Base-by-base conservation (phyloP, 441 rosid species). In the Eutrema salsugineum region DNA sequence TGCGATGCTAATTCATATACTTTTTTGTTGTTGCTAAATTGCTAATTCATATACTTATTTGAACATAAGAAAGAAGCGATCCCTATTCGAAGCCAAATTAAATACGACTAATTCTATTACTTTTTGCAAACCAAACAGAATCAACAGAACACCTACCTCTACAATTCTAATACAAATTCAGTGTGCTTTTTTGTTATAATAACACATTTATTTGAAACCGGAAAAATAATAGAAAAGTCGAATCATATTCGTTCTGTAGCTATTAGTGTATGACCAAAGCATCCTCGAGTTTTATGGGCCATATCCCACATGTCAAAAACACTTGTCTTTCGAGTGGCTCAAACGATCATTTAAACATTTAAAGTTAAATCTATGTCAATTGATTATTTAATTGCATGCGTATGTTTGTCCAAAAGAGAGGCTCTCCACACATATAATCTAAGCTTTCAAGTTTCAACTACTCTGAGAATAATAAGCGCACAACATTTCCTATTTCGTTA, bases 261-360 rank as follows among this genome's bases (percentile, higher is more conserved):
- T 15, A 24, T 10, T 8, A 66, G 72, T 48, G 58, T 40, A 49
- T 36, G 61, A 57, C 47, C 8, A 33, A 30, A 48, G 77, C 72
- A 66, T 58, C 67, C 3, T 48, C 5, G 43, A 10, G 11, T 53
- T 48, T 24, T 65, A 64, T 17, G 61, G 67, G 67, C 67, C 61
- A 66, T 38, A 66, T 58, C 61, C 62, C 72, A 73, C 61, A 57
- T 58, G 72, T 19, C 2, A 17, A 35, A 72, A 66, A 24, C 24
- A 14, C 32, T 63, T 22, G 61, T 58, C 54, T 20, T 57, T 58
- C 20, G 72, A 58, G 65, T 59, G 67, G 72, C 67, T 73, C 53
- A 11, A 66, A 58, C 53, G 56, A 30, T 65, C 59, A 27, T 11
- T 59, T 71, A 64, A 64, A 64, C 65, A 35, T 63, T 53, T 50